These are phyloP conservation scores for Boletus smithii DNA, from an alignment of 1,284 basidiomycete genomes.

Conservation along the genomic window DNA sequence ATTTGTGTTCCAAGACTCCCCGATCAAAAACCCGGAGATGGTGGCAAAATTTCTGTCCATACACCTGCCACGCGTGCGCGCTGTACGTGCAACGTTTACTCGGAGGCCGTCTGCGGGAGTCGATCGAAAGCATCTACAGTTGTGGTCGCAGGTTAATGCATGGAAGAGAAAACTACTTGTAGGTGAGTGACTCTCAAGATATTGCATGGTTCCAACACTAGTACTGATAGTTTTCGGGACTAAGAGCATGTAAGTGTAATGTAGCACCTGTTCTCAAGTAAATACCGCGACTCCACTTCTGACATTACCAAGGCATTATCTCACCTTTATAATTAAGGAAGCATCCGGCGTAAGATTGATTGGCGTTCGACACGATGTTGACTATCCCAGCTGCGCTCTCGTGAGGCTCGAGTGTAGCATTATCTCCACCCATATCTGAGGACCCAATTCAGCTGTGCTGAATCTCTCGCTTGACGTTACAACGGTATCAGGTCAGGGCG, in stretches of 20 bases:
- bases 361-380: conserved; percentile 7
- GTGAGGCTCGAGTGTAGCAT: conserved; percentile 8
- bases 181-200: neutral
- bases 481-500: conserved; percentile 14
- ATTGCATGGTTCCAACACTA: neutral
- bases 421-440: conserved; percentile 15
- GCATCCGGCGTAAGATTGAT: conserved; percentile 10
- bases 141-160: neutral
- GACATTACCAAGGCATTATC: conserved; percentile 14
- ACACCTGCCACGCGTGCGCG: neutral
- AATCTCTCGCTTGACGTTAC: too few relatives aligned
- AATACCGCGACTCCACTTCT: too few relatives aligned
- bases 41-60: neutral
- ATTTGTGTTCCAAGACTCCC: neutral
- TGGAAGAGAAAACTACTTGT: neutral
- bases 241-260: too few relatives aligned
- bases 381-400: conserved; percentile 18
- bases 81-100: neutral
- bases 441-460: neutral
- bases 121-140: neutral
- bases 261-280: too few relatives aligned
- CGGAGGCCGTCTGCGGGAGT: neutral
- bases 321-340: conserved; percentile 16
- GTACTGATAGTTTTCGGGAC: too few relatives aligned
- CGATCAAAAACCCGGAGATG: neutral